Evolutionary conservation across 2,329 filamentous ascomycete genomes (phyloP).

Genomic region (Pyricularia sp.): DNA sequence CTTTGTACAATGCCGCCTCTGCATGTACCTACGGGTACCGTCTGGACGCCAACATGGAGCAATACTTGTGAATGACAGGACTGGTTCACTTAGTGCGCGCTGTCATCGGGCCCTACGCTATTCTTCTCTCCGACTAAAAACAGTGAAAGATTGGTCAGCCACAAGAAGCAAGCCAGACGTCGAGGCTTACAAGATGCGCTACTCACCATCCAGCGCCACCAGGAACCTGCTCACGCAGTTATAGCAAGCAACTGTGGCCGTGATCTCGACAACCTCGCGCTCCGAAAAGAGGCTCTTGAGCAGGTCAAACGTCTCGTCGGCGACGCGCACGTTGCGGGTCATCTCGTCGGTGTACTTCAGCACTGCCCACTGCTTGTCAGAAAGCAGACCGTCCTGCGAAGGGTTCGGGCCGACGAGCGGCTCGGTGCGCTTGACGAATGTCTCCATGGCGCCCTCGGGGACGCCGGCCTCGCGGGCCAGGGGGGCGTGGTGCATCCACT

Average conservation of each 20-base stretch:
- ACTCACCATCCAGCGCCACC: constrained; percentile 68
- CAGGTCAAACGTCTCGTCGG: constrained; percentile 56
- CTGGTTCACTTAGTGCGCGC: background rate
- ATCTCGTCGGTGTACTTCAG: constrained; percentile 73
- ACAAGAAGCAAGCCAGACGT: background rate
- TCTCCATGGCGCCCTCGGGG: constrained; percentile 35
- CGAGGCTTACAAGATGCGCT: background rate
- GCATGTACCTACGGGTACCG: background rate
- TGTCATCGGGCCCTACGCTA: constrained; percentile 35
- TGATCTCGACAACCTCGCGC: constrained; percentile 71
- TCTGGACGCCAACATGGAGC: background rate
- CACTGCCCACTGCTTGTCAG: constrained; percentile 56
- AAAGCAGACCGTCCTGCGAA: constrained; percentile 28
- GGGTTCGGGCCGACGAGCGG: constrained; percentile 16
- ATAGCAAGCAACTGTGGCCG: constrained; percentile 65
- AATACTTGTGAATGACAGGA: background rate
- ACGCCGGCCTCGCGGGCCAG: constrained; percentile 52
- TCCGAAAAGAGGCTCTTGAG: constrained; percentile 56
- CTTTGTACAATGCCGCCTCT: background rate
- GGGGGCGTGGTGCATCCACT: constrained; percentile 73
- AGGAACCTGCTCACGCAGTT: constrained; percentile 81
- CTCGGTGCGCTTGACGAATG: constrained; percentile 23
- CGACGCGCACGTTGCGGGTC: constrained; percentile 64
- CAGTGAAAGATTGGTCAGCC: constrained; percentile 16
- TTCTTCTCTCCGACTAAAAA: constrained; percentile 47